phyloP scores from a whole-genome alignment of 164 flowering plant genomes.

The Kingdonia uniflora region DNA sequence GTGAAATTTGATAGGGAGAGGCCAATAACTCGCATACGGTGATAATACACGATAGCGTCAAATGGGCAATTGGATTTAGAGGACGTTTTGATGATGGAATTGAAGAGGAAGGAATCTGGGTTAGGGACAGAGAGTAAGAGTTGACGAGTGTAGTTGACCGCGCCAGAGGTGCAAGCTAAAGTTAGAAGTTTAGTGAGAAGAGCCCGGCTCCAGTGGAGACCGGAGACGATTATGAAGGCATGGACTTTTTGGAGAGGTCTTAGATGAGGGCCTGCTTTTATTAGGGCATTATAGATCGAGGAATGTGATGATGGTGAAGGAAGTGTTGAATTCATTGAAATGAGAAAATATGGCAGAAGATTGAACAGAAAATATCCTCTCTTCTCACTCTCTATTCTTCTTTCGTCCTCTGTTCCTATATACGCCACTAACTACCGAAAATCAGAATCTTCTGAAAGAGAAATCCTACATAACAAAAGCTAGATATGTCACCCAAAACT shows the following conservation, averaged over 20 bases:
- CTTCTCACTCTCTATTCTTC: background rate
- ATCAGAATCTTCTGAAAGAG: too few relatives aligned
- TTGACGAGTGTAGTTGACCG: conserved; percentile 40
- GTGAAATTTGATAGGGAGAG: conserved; percentile 35
- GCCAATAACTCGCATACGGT: conserved; percentile 24
- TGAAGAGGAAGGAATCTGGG: conserved; percentile 66
- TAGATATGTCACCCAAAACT: too few relatives aligned
- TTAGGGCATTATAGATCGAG: conserved; percentile 31
- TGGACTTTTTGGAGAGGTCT: conserved; percentile 51
- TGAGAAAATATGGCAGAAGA: background rate
- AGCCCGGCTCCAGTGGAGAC: conserved; percentile 33
- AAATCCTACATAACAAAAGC: too few relatives aligned
- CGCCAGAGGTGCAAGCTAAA: conserved; percentile 39
- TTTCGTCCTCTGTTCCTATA: background rate
- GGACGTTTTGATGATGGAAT: conserved; percentile 36
- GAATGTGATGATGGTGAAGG: conserved; percentile 12
- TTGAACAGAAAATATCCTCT: background rate
- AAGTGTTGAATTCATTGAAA: conserved; percentile 1
- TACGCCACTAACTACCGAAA: too few relatives aligned
- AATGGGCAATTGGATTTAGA: conserved; percentile 28
- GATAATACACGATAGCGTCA: conserved; percentile 41
- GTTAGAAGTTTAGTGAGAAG: conserved; percentile 63
- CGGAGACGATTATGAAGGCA: conserved; percentile 37
- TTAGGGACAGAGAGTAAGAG: conserved; percentile 33
- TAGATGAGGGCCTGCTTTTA: conserved; percentile 42